Conservation (phyloP, 1,139 yeast genomes). For the Kluyveromyces marxianus region DNA sequence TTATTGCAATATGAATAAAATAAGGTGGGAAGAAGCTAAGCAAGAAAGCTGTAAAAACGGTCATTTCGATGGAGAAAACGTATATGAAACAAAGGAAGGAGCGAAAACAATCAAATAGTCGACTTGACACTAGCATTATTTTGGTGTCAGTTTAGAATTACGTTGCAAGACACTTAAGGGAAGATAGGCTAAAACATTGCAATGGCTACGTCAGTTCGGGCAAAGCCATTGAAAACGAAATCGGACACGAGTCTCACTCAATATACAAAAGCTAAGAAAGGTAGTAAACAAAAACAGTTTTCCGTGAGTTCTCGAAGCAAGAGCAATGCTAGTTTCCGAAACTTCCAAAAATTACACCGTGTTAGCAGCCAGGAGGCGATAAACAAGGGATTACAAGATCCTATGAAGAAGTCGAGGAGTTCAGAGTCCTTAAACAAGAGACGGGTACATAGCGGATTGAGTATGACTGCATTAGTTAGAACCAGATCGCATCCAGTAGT, state of each 20-base stretch:
- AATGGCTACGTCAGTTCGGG: no score
- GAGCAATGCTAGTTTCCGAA: conserved; percentile 29
- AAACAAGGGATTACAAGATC: conserved; percentile 11
- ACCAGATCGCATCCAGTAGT: conserved; percentile 21
- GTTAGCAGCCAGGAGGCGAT: conserved; percentile 21
- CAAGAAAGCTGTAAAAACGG: conserved; percentile 1
- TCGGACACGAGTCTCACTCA: no score
- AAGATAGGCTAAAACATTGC: no score
- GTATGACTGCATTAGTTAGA: conserved; percentile 26
- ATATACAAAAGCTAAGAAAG: no score
- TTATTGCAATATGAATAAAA: background rate
- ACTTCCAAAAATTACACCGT: conserved; percentile 18
- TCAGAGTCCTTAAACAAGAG: conserved; percentile 25
- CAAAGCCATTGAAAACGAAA: no score
- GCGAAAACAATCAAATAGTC: background rate
- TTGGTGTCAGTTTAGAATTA: no score
- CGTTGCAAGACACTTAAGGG: no score
- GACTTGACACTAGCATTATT: no score
- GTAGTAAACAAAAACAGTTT: conserved; percentile 19
- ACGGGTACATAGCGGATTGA: conserved; percentile 27
- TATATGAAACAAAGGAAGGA: conserved; percentile 3
- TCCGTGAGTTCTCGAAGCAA: conserved; percentile 28
- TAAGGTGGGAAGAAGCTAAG: background rate
- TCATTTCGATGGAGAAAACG: conserved; percentile 8
- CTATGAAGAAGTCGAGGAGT: conserved; percentile 22